Percentiles rank a stretch among this genome's conserved stretches.
Conservation (phyloP, 106 monocot genomes). For the Dendrobium nobile region DNA sequence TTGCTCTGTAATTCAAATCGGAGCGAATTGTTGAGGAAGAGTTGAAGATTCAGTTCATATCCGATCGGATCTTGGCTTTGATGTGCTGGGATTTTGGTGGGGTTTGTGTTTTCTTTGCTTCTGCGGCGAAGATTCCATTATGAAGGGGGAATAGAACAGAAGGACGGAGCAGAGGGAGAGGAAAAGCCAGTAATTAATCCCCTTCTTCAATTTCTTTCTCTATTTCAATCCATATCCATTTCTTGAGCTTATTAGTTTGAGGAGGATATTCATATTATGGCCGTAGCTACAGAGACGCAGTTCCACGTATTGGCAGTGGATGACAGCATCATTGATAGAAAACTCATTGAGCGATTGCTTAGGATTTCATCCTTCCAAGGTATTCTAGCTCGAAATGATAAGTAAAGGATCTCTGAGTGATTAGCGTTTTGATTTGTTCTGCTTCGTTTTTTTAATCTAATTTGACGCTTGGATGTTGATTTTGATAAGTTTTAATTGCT, state of each 20-base stretch:
- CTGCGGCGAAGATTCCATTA: neutral
- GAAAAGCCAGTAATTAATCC: neutral
- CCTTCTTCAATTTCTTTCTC: neutral
- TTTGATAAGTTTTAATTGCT: neutral
- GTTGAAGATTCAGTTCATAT: neutral
- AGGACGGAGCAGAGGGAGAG: neutral
- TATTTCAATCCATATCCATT: neutral
- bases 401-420: too few species aligned
- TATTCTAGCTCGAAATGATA: conserved; percentile 4
- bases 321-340: conserved; percentile 82
- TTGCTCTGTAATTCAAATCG: neutral
- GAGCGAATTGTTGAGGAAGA: neutral
- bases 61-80: neutral
- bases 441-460: neutral
- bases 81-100: neutral
- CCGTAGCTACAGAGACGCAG: conserved; percentile 33
- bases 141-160: neutral
- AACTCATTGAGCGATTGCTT: conserved; percentile 84
- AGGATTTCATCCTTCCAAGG: conserved; percentile 84
- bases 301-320: conserved; percentile 88
- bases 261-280: conserved; percentile 13
- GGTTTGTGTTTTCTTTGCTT: neutral
- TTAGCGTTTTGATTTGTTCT: too few species aligned
- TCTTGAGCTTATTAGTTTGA: neutral
- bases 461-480: neutral